Base-by-base conservation (phyloP, 306 rosid species). In the Prunus dulcis region DNA sequence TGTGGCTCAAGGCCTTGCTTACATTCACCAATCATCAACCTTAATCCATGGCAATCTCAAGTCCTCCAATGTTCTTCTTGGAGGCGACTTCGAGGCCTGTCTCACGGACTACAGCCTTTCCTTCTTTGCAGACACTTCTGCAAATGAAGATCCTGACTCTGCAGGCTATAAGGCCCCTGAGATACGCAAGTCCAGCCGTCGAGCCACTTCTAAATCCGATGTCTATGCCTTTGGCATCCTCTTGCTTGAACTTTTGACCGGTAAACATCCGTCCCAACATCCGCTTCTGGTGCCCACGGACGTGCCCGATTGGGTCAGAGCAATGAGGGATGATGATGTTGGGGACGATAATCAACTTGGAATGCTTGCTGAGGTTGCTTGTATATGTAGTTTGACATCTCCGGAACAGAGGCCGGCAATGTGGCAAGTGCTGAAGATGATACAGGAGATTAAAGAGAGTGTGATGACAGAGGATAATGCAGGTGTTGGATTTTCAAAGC, bases 371-470 rank as follows among this genome's bases (percentile, higher is more conserved):
- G 98, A 94, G 88, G 96, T 94, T 12, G 98, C 98, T 61, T 78
- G 94, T 87, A 81, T 90, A 72, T 92, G 96, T 83, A 88, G 89
- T 46, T 81, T 86, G 22, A 89, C 96, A 57, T 91, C 97, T 0
- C 98, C 96, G 0, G 98, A 94, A 78, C 96, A 94, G 88, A 90
- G 98, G 83, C 98, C 98, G 4, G 83, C 91, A 14, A 94, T 92
- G 95, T 86, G 96, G 97, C 97, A 90, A 81, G 96, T 90, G 56
- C 82, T 92, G 87, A 87, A 89, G 85, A 87, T 92, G 96, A 89
- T 94, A 72, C 93, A 89, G 79, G 91, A 89, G 85, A 90, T 94
- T n/a, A 94, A 92, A 81, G 94, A 90, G 84, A 87, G 91, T 57
- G 91, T 85, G 27, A 51, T 77, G 13, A 68, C 74, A 60, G 89